Base-by-base conservation (phyloP, 495 filamentous ascomycete species). In the Clavariopsis aquatica region DNA sequence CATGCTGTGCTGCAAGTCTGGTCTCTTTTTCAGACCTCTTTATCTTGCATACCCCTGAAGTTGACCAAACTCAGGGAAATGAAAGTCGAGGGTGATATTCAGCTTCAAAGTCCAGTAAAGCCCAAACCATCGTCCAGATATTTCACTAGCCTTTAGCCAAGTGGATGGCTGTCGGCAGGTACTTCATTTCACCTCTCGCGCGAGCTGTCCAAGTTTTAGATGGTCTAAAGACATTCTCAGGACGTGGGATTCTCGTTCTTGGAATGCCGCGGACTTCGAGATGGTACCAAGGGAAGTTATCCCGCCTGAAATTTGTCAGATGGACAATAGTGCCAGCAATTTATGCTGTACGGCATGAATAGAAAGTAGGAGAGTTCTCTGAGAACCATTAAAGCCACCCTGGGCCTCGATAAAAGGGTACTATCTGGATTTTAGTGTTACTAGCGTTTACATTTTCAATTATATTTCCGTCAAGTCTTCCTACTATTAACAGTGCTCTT, bases 201-300 rank as follows among this genome's bases (percentile, higher is more conserved):
- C 45, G 36, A 43, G 36, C 24, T 22, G n/a, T 49, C 45, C 6
- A 15, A 15, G 24, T 49, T 19, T 49, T 49, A 6, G 45, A 19
- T 15, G n/a, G 7, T 49, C n/a, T 19, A 49, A 49, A 49, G 45
- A 6, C 45, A 8, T 49, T 19, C n/a, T 19, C 17, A 49, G 45
- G 45, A 49, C 45, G 45, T 49, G 45, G n/a, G 9, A 49, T 49
- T 6, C 45, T 49, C 45, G 45, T 49, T 19, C 7, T 8, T 22
- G 24, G 45, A 22, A 49, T 49, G 45, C 45, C 24, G 7, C 45
- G 45, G 45, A 49, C 45, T 49, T 49, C 45, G 45, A 49, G 36
- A 6, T 49, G 45, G 45, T 49, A 49, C 24, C 45, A 49, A 49
- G 45, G 45, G 8, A 49, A 8, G n/a, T 22, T 6, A 6, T 22